phyloP scores from a whole-genome alignment of 441 rosid genomes.

The Erysimum pusillum region DNA sequence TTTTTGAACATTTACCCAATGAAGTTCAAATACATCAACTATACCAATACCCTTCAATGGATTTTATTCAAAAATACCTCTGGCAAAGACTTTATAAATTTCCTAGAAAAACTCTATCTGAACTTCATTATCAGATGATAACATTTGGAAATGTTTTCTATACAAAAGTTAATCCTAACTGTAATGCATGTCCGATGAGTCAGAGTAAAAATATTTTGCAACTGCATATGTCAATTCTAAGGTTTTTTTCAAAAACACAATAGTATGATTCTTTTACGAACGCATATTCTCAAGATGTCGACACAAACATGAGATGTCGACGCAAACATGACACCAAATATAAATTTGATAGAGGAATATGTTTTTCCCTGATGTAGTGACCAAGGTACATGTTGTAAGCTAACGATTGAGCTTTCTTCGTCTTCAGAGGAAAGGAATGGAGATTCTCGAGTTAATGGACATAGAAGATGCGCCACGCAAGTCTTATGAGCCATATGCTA shows the following conservation, averaged over 20 bases:
- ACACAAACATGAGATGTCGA: not conserved
- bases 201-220: conserved; percentile 77
- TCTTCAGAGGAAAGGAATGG: no score
- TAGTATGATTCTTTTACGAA: not conserved
- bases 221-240: conserved; percentile 71
- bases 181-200: conserved; percentile 78
- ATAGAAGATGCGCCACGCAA: conserved; percentile 45
- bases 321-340: conserved; percentile 1
- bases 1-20: conserved; percentile 74
- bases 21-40: conserved; percentile 70
- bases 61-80: conserved; percentile 72
- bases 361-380: conserved; percentile 31
- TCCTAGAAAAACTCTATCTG: no score
- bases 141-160: conserved; percentile 91
- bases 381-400: conserved; percentile 38
- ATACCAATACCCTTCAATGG: conserved; percentile 69
- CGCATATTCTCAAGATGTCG: not conserved
- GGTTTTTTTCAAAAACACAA: conserved; percentile 46
- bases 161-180: conserved; percentile 70
- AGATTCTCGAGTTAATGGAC: conserved; percentile 21
- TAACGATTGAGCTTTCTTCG: conserved; percentile 40
- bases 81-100: conserved; percentile 75
- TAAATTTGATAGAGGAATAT: conserved; percentile 33
- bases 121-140: conserved; percentile 80
- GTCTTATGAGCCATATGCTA: conserved; percentile 30